Evolutionary conservation across 2,329 filamentous ascomycete species (phyloP).

Genomic region (Phyllosticta capitalensis): DNA sequence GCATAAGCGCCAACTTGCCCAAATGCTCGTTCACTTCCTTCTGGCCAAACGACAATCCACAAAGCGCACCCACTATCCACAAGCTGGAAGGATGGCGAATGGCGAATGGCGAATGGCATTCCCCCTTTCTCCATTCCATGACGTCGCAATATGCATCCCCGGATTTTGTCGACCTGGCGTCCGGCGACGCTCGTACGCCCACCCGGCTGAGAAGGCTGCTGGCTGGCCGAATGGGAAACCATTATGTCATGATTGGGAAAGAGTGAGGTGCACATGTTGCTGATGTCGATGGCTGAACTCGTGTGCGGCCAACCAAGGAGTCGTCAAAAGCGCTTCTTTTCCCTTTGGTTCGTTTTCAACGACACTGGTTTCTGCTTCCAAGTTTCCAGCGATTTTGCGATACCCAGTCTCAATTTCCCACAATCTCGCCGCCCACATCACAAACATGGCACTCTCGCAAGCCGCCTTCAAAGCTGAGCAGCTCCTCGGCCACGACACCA

Average conservation of each 20-base stretch:
- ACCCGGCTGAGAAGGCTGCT: background rate
- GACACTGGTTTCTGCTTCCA: background rate
- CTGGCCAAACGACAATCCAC: too few species aligned
- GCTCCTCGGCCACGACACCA: slow-evolving; percentile 56
- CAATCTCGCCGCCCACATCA: background rate
- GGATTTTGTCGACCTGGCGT: background rate
- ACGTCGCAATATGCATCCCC: background rate
- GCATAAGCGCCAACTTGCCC: too few species aligned
- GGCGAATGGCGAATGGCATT: too few species aligned
- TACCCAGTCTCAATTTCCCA: background rate
- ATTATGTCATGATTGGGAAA: background rate
- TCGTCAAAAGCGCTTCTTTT: background rate
- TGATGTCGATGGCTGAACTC: background rate
- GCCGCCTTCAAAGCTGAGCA: slow-evolving; percentile 60
- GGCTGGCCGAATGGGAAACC: background rate
- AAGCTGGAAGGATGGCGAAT: too few species aligned
- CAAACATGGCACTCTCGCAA: slow-evolving; percentile 50
- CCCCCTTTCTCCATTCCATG: background rate
- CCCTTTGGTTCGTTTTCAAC: background rate
- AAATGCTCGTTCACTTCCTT: too few species aligned
- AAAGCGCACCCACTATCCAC: too few species aligned
- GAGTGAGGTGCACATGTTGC: background rate
- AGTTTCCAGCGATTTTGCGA: background rate
- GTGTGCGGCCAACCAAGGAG: background rate
- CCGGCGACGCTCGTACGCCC: background rate